Conservation (phyloP, 129 eudicot species). For the Gnaphalium uliginosum region DNA sequence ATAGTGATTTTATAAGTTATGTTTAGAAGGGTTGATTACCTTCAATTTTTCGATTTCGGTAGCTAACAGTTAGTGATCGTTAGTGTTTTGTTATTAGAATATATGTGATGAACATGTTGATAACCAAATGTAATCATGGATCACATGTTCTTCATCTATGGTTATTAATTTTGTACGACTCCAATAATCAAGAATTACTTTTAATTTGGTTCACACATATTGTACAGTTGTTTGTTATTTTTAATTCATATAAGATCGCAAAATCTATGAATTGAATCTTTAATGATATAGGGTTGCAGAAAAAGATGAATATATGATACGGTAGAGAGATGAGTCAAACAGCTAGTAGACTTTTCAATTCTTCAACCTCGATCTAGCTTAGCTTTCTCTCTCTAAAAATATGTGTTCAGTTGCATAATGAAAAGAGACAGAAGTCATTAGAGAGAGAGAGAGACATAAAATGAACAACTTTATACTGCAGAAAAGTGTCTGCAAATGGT, state of each 20-base stretch:
- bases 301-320: slow-evolving; percentile 10
- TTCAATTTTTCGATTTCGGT: slow-evolving; percentile 10
- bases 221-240: neutral
- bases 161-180: neutral
- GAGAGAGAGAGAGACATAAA: slow-evolving; percentile 18
- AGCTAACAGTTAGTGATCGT: slow-evolving; percentile 19
- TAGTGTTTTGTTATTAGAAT: slow-evolving; percentile 29
- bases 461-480: slow-evolving; percentile 28
- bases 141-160: slow-evolving; percentile 29
- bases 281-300: slow-evolving; percentile 20
- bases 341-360: slow-evolving; percentile 21
- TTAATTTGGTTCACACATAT: neutral
- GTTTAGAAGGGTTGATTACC: slow-evolving; percentile 25
- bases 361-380: slow-evolving; percentile 7
- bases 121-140: slow-evolving; percentile 19
- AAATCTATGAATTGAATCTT: neutral
- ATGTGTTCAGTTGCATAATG: neutral
- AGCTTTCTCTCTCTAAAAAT: neutral
- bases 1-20: slow-evolving; percentile 19
- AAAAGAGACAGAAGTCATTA: neutral
- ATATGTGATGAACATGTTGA: slow-evolving; percentile 30
- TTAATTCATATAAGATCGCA: neutral
- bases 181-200: slow-evolving; percentile 9
- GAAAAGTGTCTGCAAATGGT: slow-evolving; percentile 30
- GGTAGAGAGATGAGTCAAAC: slow-evolving; percentile 30